Evolutionary conservation across 371 early-diverging fungal species (phyloP), one percentile per base, ranked within the genome.

Genomic region (Saksenaea vasiformis): DNA sequence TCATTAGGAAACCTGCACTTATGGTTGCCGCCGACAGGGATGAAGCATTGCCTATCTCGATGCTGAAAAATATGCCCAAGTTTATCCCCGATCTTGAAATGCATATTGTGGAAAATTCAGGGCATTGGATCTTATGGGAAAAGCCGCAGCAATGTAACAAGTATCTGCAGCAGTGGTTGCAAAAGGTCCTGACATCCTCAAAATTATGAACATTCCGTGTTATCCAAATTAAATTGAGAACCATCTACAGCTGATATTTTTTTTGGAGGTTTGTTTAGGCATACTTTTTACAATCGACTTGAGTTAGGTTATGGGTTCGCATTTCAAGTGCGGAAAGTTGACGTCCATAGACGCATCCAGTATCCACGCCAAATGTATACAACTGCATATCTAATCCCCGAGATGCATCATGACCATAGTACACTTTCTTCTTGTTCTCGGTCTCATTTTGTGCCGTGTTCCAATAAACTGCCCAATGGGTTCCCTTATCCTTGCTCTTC

Each of bases 321-420:
- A 79, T 59, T 22, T 79, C 76, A 19, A 86, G 72, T 0, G 87
- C 90, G 1, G 88, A 85, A 60, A 92, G 58, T 19, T 76, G 53
- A 0, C 78, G 60, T 15, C 91, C 92, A 62, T 87, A 82, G 2
- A 90, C 91, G 66, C 91, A 90, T 3, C 90, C 88, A 3, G 81
- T 84, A 54, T 92, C 92, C 1, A 90, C 43, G 3, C 92, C 91
- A 65, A 84, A 77, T 0, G 88, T 78, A 56, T 76, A 73, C 1
- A 67, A 27, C 54, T 84, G 74, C 5, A 89, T 56, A 36, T 84
- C 79, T 56, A 92, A 69, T 11, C 82, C 82, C 17, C 89, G 75
- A 0, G 81, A 66, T 1, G 92, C 86, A 53, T 87, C 90, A 67
- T 92, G 92, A 0, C 92, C 92, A 66, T 91, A 92, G 27, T 84